Base-by-base conservation (phyloP, 371 early-diverging fungal species). In the Lichtheimia corymbifera region DNA sequence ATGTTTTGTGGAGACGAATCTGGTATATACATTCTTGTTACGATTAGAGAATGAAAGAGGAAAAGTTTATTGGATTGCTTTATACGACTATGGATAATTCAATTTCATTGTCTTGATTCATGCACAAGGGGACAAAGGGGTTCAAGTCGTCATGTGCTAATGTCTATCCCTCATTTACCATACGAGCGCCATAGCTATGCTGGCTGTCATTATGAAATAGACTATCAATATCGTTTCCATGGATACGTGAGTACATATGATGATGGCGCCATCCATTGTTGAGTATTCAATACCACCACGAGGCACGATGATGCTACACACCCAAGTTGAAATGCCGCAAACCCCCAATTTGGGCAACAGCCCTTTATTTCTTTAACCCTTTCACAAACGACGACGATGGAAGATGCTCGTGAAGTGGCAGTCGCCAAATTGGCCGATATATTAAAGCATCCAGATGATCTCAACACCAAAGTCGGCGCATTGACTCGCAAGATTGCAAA, bases 391-490 rank as follows among this genome's bases (percentile, higher is more conserved):
- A 57, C 22, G 50, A 57, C 30, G 42, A 80, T 80, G 80, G 82
- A 78, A 53, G 82, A 81, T 63, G 77, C 82, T n/a, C 65, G 75
- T 59, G 82, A 84, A 53, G 63, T 70, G 28, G 84, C 84, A 3
- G 65, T 84, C 15, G 68, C 69, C 17, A 79, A 76, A 50, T 55
- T 90, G 17, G 76, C 85, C 1, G 89, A 86, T 53, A 63, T 88
- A 62, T 75, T 93, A 35, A 86, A 88, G 55, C 95, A 96, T 78
- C 98, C 97, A 5, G 98, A 97, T 74, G 98, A 97, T 74, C 83
- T 97, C 17, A 88, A 87, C 40, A 88, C 86, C 71, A 94, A 93
- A 72, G 86, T 96, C 9, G 85, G 82, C 22, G 82, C 86, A 4
- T 64, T 95, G 20, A 88, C 90, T 47, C 86, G 90, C 51, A 93